Base-by-base conservation (phyloP, 148 eudicot species). In the Rhododendron henanense region DNA sequence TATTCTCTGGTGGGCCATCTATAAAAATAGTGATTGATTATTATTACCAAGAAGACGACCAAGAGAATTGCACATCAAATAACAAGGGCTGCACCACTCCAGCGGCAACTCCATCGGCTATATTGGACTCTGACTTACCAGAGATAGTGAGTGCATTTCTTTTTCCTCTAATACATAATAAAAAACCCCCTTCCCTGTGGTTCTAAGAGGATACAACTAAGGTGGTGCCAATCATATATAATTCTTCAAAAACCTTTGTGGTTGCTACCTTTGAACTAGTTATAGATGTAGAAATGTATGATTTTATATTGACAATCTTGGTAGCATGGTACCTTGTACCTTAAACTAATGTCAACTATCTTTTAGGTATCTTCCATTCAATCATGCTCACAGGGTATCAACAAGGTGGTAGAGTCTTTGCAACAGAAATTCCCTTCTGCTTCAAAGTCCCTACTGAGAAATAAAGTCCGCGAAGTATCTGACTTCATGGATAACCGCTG, bases 401-500 rank as follows among this genome's bases (percentile, higher is more conserved):
- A 85, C 91, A 95, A 88, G 85, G 89, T 96, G 71, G 84, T 90
- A 59, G 88, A 93, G 75, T 81, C 91, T 86, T 89, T 95, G 89
- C 93, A 90, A 47, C 89, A 81, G 74, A 92, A 82, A 71, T 92
- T 95, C 85, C 99, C 95, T 3, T 87, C 84, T 53, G 85, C 88
- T 57, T 79, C 96, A 53, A 96, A 91, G 88, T 73, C 90, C 86
- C 93, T 88, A 41, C 78, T 95, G 53, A 90, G 90, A 89, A 92
- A 88, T 82, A 95, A 92, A 90, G 94, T 93, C 85, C 96, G 94
- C 71, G 97, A 96, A 87, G 90, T 95, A 69, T 85, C 97, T 11
- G 94, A 92, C 33, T 96, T 93, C 90, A 88, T 90, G 67, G 97
- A 96, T 86, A 91, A 93, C 50, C 92, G 92, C 76, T 94, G 98